These are phyloP conservation scores for Cryptococcus hybrid DNA, from an alignment of 1,284 basidiomycete species.

Conservation along the genomic window DNA sequence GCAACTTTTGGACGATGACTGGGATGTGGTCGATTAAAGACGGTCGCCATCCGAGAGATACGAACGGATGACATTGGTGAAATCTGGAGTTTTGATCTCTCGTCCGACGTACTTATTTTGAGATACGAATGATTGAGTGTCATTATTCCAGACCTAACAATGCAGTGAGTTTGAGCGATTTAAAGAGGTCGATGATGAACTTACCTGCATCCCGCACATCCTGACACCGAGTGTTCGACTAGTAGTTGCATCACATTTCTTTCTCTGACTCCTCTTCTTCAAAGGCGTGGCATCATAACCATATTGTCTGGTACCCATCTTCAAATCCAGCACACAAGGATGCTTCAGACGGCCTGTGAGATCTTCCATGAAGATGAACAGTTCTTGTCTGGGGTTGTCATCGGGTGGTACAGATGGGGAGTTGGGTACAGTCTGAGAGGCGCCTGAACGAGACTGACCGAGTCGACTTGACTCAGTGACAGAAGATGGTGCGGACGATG, in stretches of 20 bases:
- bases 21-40: slow-evolving; percentile 91
- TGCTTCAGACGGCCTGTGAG: slow-evolving; percentile 89
- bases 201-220: slow-evolving; percentile 99
- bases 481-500: neutral
- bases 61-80: slow-evolving; percentile 72
- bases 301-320: slow-evolving; percentile 99
- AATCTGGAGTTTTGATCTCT: slow-evolving; percentile 81
- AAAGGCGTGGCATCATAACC: slow-evolving; percentile 88
- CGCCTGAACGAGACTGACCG: neutral
- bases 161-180: neutral
- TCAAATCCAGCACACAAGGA: slow-evolving; percentile 95
- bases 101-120: slow-evolving; percentile 98
- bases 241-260: slow-evolving; percentile 96
- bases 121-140: slow-evolving; percentile 75
- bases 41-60: slow-evolving; percentile 84
- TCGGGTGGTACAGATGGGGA: slow-evolving; percentile 52
- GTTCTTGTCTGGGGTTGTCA: slow-evolving; percentile 75
- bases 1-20: slow-evolving; percentile 83
- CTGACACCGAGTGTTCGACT: slow-evolving; percentile 86
- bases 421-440: slow-evolving; percentile 24
- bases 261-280: slow-evolving; percentile 97
- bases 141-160: slow-evolving; percentile 81
- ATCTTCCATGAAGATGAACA: slow-evolving; percentile 99
- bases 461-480: neutral
- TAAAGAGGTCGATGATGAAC: slow-evolving; percentile 30